Evolutionary conservation across 345 rosid species (phyloP).

Genomic region (Bruguiera parviflora): DNA sequence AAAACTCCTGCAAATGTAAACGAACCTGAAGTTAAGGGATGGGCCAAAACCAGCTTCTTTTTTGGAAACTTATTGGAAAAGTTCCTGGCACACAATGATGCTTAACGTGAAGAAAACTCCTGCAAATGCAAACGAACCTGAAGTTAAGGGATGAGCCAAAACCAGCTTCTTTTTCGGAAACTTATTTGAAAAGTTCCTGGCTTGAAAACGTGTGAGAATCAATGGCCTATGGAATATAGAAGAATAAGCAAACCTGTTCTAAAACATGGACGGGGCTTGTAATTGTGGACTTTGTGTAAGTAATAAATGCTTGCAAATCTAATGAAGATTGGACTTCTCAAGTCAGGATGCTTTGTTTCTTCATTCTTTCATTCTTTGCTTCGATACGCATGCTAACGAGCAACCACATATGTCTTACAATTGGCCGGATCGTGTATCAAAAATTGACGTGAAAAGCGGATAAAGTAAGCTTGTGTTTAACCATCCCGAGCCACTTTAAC

Average conservation of each 20-base stretch:
- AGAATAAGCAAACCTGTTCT: conserved; percentile 17
- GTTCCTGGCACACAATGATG: conserved; percentile 80
- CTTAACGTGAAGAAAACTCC: conserved; percentile 71
- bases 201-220: conserved; percentile 38
- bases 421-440: too few species aligned
- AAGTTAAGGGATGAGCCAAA: conserved; percentile 67
- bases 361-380: too few species aligned
- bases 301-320: background rate
- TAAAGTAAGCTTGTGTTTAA: too few species aligned
- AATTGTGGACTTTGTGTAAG: background rate
- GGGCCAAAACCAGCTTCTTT: conserved; percentile 89
- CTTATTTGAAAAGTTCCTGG: conserved; percentile 46
- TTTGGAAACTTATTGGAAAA: conserved; percentile 50
- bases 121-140: conserved; percentile 37
- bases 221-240: conserved; percentile 16
- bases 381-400: too few species aligned
- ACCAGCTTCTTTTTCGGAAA: conserved; percentile 87
- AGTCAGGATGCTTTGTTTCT: too few species aligned
- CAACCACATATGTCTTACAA: too few species aligned
- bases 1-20: conserved; percentile 47
- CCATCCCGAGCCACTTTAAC: too few species aligned
- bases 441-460: too few species aligned
- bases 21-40: conserved; percentile 49
- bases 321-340: background rate
- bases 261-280: conserved; percentile 8